Conservation (phyloP, 352 stramenopile species). For the Pythium aquatile region DNA sequence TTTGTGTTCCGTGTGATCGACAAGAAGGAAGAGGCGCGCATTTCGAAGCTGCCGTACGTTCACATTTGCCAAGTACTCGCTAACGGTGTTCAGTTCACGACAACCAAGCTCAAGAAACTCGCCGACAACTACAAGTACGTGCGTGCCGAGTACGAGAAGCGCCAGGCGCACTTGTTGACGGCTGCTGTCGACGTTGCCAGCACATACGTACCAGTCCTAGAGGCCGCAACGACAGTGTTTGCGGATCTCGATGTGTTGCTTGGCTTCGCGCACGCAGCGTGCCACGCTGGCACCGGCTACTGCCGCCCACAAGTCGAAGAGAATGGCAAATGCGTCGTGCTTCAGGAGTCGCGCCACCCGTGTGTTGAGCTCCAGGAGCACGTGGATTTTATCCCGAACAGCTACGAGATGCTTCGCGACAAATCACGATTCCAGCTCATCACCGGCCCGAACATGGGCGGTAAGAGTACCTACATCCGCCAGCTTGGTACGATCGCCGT, state of each 20-base stretch:
- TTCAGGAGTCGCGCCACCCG: slow-evolving; percentile 93
- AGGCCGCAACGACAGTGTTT: slow-evolving; percentile 86
- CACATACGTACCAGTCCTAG: slow-evolving; percentile 96
- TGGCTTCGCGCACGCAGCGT: slow-evolving; percentile 93
- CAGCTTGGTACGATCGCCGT: slow-evolving; percentile 93
- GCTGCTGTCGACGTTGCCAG: slow-evolving; percentile 93
- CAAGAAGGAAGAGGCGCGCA: slow-evolving; percentile 91
- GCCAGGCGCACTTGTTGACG: slow-evolving; percentile 88
- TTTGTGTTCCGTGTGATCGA: slow-evolving; percentile 94
- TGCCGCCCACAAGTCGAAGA: slow-evolving; percentile 59
- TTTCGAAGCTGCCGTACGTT: slow-evolving; percentile 87
- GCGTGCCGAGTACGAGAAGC: slow-evolving; percentile 89
- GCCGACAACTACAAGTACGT: slow-evolving; percentile 84
- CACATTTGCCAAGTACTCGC: slow-evolving; percentile 95
- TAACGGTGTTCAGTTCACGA: slow-evolving; percentile 98
- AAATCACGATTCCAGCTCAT: slow-evolving; percentile 93
- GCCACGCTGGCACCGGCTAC: slow-evolving; percentile 86
- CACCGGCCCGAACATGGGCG: slow-evolving; percentile 99
- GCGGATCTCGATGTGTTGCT: slow-evolving; percentile 95
- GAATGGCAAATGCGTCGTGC: slow-evolving; percentile 57
- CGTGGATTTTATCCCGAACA: slow-evolving; percentile 98
- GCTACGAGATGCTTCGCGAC: slow-evolving; percentile 89
- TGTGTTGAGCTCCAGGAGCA: slow-evolving; percentile 98
- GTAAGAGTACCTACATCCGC: slow-evolving; percentile 99
- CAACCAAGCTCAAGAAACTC: slow-evolving; percentile 86